A percentile compares a stretch with the other conserved stretches of the same genome.
Conservation (phyloP, 2,329 filamentous ascomycete genomes). For the Cordyceps sp. region DNA sequence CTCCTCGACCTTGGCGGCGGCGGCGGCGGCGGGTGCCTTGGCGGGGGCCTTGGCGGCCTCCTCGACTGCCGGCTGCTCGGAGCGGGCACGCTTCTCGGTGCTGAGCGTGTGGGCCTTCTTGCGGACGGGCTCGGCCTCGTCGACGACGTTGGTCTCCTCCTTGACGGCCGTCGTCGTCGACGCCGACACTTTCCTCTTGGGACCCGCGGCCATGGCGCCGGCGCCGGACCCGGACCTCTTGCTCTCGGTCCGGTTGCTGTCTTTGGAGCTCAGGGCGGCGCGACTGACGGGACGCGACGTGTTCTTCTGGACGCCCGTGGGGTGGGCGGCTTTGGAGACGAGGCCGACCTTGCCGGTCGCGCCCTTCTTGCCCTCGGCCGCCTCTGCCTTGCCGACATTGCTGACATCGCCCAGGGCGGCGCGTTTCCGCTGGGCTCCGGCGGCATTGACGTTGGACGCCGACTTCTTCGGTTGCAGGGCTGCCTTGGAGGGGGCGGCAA, state of each 20-base stretch:
- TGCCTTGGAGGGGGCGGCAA: conserved; percentile 39
- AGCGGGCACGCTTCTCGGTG: conserved; percentile 26
- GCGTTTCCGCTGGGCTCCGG: conserved; percentile 48
- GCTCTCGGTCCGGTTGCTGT: conserved; percentile 45
- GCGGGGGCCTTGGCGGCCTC: conserved; percentile 6
- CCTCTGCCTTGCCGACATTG: conserved; percentile 74
- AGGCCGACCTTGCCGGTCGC: conserved; percentile 45
- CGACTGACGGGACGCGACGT: conserved; percentile 40
- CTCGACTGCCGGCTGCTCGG: conserved; percentile 11
- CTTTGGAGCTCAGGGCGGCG: conserved; percentile 48
- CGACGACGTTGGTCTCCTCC: conserved; percentile 40
- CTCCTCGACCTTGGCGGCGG: conserved; percentile 11
- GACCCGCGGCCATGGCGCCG: conserved; percentile 41
- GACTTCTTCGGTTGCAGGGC: conserved; percentile 57
- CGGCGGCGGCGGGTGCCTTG: conserved; percentile 7
- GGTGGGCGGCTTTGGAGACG: conserved; percentile 65
- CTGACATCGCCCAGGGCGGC: conserved; percentile 84
- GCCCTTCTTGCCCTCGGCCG: conserved; percentile 59
- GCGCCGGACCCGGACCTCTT: conserved; percentile 63
- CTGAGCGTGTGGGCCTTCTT: conserved; percentile 46
- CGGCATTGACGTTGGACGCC: conserved; percentile 28
- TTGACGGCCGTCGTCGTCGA: conserved; percentile 29
- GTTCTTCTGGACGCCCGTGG: conserved; percentile 66
- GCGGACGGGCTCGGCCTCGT: conserved; percentile 50
- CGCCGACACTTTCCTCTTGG: conserved; percentile 50